Evolutionary conservation across 345 rosid species (phyloP).

Genomic region (Viola odorata): DNA sequence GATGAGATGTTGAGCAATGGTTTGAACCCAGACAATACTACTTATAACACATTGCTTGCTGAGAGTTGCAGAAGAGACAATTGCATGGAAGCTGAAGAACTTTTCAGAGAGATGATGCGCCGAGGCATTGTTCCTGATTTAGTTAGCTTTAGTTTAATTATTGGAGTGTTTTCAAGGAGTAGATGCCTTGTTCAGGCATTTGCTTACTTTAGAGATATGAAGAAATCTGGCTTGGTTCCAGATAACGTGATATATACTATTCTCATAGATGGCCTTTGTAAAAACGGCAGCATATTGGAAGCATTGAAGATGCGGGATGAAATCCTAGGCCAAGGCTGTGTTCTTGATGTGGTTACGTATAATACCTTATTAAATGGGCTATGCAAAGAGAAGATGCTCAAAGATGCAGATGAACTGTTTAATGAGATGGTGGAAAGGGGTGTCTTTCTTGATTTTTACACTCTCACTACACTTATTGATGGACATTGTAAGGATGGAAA

Average conservation of each 20-base stretch:
- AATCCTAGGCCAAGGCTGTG: constrained; percentile 64
- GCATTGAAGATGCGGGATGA: constrained; percentile 63
- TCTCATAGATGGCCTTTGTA: constrained; percentile 71
- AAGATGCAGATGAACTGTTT: constrained; percentile 58
- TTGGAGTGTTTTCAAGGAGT: constrained; percentile 43
- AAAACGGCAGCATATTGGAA: constrained; percentile 43
- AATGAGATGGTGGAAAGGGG: constrained; percentile 61
- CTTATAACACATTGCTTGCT: constrained; percentile 62
- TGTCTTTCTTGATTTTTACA: constrained; percentile 59
- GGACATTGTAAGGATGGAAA: constrained; percentile 80
- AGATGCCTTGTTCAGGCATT: constrained; percentile 51
- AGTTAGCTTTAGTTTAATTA: constrained; percentile 55
- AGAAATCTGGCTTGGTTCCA: constrained; percentile 48
- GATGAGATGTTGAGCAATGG: constrained; percentile 51
- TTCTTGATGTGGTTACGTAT: constrained; percentile 68
- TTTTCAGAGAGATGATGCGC: constrained; percentile 48
- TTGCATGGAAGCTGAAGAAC: constrained; percentile 37
- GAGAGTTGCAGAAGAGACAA: constrained; percentile 59
- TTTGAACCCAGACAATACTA: constrained; percentile 55
- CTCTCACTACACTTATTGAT: constrained; percentile 65
- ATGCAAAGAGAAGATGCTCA: constrained; percentile 60
- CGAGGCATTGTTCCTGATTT: constrained; percentile 55
- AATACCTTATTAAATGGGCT: constrained; percentile 69
- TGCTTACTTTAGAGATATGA: constrained; percentile 43
- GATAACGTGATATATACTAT: constrained; percentile 69